Evolutionary conservation across 2,329 filamentous ascomycete species (phyloP).

Genomic region (Calonectria crousiana): DNA sequence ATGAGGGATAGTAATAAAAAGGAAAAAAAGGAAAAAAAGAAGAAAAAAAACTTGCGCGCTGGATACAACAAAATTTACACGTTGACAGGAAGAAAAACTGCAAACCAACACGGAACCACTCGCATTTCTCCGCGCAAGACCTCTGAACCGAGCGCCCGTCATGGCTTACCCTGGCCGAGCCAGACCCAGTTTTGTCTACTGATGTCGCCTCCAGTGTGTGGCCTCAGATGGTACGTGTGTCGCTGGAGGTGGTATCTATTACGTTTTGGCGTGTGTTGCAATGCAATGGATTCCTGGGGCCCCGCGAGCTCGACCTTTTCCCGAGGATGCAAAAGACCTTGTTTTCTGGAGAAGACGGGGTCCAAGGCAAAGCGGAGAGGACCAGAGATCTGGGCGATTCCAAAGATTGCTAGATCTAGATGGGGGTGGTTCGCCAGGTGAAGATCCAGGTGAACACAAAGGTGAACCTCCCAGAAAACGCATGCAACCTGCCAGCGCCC

Average conservation of each 20-base stretch:
- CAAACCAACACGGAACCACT: neutral
- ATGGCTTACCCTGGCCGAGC: constrained; percentile 11
- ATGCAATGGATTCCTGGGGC: constrained; percentile 37
- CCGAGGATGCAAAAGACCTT: constrained; percentile 23
- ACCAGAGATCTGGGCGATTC: constrained; percentile 1
- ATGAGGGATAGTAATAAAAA: neutral
- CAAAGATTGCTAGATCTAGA: constrained; percentile 12
- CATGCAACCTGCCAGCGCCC: neutral
- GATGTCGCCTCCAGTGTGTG: neutral
- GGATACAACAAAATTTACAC: neutral
- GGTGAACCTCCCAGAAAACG: constrained; percentile 24
- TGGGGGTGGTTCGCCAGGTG: neutral
- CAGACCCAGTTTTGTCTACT: constrained; percentile 7
- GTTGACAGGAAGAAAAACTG: neutral
- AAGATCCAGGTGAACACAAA: constrained; percentile 23
- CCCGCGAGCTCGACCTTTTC: constrained; percentile 36
- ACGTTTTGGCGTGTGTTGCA: constrained; percentile 36
- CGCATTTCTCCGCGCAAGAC: neutral
- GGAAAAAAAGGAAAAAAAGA: no score
- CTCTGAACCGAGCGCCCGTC: neutral
- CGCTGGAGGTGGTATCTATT: constrained; percentile 39
- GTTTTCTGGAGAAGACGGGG: constrained; percentile 38
- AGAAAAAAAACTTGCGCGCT: neutral
- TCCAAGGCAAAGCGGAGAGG: constrained; percentile 22
- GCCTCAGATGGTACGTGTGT: constrained; percentile 22